Conservation (phyloP, 2,329 filamentous ascomycete genomes). For the Apiospora phragmitis region DNA sequence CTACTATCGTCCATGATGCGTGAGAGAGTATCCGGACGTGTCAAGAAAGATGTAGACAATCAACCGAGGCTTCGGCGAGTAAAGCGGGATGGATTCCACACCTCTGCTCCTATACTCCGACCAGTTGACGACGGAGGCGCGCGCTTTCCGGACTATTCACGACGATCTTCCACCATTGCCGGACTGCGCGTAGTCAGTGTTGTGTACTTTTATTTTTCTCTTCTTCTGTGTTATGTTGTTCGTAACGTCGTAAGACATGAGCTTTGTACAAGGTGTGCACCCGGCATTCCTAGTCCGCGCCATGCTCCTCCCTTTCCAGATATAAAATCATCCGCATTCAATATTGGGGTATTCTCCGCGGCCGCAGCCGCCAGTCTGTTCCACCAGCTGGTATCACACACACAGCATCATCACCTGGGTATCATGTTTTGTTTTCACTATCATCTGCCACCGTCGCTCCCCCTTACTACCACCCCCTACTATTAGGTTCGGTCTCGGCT, state of each 20-base stretch:
- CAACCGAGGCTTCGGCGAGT: no score
- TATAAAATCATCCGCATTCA: constrained; percentile 1
- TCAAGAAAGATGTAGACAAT: no score
- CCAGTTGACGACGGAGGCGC: neutral
- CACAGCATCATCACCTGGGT: constrained; percentile 11
- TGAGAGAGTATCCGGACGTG: no score
- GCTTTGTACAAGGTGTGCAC: constrained; percentile 13
- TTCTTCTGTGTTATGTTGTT: neutral
- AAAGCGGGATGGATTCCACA: neutral
- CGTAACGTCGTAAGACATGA: constrained; percentile 19
- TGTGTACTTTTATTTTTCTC: constrained; percentile 22
- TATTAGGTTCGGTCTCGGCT: no score
- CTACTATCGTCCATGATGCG: no score
- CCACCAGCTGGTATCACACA: neutral
- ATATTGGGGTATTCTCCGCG: neutral
- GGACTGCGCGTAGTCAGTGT: constrained; percentile 18
- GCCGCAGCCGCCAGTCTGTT: neutral
- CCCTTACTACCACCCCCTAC: neutral
- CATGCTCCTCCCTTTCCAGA: neutral
- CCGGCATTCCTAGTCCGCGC: constrained; percentile 11
- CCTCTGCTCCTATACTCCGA: no score
- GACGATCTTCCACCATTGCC: neutral
- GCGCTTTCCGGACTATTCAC: neutral
- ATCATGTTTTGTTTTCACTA: constrained; percentile 10
- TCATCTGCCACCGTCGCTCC: neutral